phyloP scores from a whole-genome alignment of 805 yeast genomes.

The Vanderwaltozyma verrucispora region DNA sequence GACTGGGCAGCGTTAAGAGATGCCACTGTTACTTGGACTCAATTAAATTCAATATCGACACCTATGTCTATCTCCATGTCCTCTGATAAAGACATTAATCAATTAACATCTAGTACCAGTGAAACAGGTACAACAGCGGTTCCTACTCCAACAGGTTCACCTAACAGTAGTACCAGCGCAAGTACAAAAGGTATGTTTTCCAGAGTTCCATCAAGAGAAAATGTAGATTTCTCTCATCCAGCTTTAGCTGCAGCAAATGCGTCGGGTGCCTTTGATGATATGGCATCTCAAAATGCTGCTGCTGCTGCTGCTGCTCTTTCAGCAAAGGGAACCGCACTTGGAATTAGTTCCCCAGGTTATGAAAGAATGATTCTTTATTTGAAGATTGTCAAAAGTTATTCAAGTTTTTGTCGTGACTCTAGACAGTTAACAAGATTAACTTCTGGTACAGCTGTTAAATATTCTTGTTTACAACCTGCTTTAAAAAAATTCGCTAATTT shows the following conservation, averaged over 20 bases:
- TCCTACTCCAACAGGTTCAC: constrained; percentile 3
- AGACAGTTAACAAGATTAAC: constrained; percentile 38
- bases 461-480: constrained; percentile 31
- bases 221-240: constrained; percentile 26
- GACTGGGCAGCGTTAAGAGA: constrained; percentile 76
- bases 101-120: background rate
- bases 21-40: constrained; percentile 40
- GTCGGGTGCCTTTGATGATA: constrained; percentile 31
- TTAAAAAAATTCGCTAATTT: constrained; percentile 30
- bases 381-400: constrained; percentile 42
- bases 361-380: constrained; percentile 46
- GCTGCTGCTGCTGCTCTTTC: constrained; percentile 7
- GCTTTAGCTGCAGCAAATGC: constrained; percentile 31
- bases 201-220: constrained; percentile 11
- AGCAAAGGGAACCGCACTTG: background rate
- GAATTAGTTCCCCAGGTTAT: constrained; percentile 7
- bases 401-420: constrained; percentile 38
- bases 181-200: background rate
- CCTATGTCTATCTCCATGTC: too few relatives aligned
- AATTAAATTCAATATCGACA: constrained; percentile 1
- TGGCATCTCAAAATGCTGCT: constrained; percentile 9
- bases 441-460: constrained; percentile 36
- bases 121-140: constrained; percentile 1
- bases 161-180: background rate
- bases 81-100: background rate